phyloP scores from a whole-genome alignment of 208 protist genomes.

The Trypanosoma boissoni region DNA sequence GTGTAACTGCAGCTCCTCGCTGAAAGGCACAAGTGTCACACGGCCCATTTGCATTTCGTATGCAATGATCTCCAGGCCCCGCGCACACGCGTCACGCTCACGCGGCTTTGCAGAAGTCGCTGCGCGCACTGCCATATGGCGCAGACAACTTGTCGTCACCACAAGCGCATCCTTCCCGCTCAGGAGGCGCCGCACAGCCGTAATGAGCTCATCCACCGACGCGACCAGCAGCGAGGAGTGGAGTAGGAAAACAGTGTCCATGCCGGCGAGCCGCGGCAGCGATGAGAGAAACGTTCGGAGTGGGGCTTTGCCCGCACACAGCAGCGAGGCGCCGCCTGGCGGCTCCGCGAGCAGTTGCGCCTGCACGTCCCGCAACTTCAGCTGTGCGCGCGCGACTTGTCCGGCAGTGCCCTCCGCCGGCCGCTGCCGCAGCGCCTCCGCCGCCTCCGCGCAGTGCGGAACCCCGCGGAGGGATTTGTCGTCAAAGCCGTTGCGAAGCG shows the following conservation, averaged over 20 bases:
- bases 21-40: constrained; percentile 52
- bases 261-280: constrained; percentile 42
- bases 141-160: constrained; percentile 57
- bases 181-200: constrained; percentile 49
- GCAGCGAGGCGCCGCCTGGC: too few relatives aligned
- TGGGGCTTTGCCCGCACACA: not conserved
- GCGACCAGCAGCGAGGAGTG: constrained; percentile 59
- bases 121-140: constrained; percentile 35
- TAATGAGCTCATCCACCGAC: constrained; percentile 46
- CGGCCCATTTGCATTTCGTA: constrained; percentile 74
- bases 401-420: too few relatives aligned
- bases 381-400: constrained; percentile 1
- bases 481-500: constrained; percentile 40
- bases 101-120: constrained; percentile 29
- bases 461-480: constrained; percentile 32
- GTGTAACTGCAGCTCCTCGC: constrained; percentile 76
- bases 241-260: constrained; percentile 74
- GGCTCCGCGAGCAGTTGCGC: constrained; percentile 19
- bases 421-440: constrained; percentile 43
- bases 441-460: constrained; percentile 33
- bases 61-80: constrained; percentile 62
- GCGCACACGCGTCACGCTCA: constrained; percentile 27
- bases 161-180: constrained; percentile 81
- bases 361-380: constrained; percentile 23
- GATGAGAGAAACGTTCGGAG: constrained; percentile 30